A percentile compares a stretch with the other conserved stretches of the same genome.
These are phyloP conservation scores for Boletus pseudo-olivaceus DNA, from an alignment of 768 basidiomycete genomes.

Conservation along the genomic window DNA sequence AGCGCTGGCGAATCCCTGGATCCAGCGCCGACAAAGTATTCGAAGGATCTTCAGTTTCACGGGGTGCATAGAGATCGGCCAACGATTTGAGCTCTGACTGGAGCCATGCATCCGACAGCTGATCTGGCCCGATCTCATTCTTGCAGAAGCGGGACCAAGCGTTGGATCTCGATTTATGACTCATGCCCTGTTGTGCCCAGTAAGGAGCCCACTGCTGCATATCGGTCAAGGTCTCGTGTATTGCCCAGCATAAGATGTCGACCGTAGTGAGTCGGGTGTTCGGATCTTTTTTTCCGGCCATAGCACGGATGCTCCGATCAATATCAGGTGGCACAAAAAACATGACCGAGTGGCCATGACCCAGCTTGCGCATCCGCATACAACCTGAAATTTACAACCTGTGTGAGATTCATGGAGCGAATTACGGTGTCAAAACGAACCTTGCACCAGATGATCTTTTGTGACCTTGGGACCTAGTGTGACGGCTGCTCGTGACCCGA, in stretches of 20 bases:
- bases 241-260: constrained; percentile 42
- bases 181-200: constrained; percentile 19
- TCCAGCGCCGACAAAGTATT: not conserved
- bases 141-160: constrained; percentile 14
- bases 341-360: constrained; percentile 42
- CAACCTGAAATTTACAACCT: too few relatives aligned
- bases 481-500: constrained; percentile 10
- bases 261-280: not conserved
- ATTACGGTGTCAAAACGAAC: constrained; percentile 12
- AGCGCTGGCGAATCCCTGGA: not conserved
- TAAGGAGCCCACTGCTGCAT: not conserved
- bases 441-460: constrained; percentile 34
- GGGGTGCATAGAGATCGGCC: constrained; percentile 31
- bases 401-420: not conserved
- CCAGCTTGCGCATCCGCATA: constrained; percentile 6
- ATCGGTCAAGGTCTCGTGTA: constrained; percentile 38
- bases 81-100: constrained; percentile 36
- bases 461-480: constrained; percentile 28
- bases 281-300: constrained; percentile 3
- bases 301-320: constrained; percentile 32
- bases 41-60: not conserved
- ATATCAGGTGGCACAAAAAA: constrained; percentile 44
- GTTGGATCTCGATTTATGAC: not conserved
- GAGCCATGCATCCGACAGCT: constrained; percentile 28
- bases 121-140: not conserved